phyloP scores from a whole-genome alignment of 352 stramenopile species.

The Discostella stelligera region DNA sequence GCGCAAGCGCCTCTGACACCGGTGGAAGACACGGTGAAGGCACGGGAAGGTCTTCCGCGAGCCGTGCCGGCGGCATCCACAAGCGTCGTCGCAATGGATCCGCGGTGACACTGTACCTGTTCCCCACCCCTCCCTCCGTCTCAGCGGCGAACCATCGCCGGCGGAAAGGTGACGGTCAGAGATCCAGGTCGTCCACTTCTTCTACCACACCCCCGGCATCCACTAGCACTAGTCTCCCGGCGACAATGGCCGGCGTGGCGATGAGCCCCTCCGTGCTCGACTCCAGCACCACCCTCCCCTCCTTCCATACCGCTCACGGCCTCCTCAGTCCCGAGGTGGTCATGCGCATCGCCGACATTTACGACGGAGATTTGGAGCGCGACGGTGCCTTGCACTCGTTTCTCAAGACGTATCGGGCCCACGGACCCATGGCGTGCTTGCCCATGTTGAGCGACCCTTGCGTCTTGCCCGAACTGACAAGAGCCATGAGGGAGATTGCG shows the following conservation, averaged over 20 bases:
- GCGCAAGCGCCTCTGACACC: background rate
- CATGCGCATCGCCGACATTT: conserved; percentile 51
- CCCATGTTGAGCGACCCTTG: conserved; percentile 66
- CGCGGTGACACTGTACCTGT: conserved; percentile 38
- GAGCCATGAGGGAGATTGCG: conserved; percentile 68
- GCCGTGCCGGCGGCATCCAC: conserved; percentile 13
- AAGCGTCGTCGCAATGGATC: conserved; percentile 22
- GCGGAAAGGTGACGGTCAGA: background rate
- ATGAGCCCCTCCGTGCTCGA: conserved; percentile 57
- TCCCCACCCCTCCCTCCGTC: conserved; percentile 23
- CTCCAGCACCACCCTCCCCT: conserved; percentile 57
- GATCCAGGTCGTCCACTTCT: background rate
- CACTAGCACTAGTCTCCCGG: background rate
- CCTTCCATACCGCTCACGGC: conserved; percentile 62
- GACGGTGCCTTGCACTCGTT: conserved; percentile 52
- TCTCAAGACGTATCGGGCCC: conserved; percentile 54
- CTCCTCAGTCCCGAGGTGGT: conserved; percentile 70
- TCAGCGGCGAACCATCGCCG: conserved; percentile 14
- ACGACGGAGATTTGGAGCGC: conserved; percentile 22
- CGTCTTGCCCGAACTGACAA: conserved; percentile 66
- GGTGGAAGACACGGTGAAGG: background rate
- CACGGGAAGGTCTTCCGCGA: no score
- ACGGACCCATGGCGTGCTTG: conserved; percentile 70
- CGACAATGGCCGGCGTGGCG: background rate
- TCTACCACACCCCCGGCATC: background rate